Conservation (phyloP, 2,329 filamentous ascomycete species). For the Pseudocercospora macadamiae region DNA sequence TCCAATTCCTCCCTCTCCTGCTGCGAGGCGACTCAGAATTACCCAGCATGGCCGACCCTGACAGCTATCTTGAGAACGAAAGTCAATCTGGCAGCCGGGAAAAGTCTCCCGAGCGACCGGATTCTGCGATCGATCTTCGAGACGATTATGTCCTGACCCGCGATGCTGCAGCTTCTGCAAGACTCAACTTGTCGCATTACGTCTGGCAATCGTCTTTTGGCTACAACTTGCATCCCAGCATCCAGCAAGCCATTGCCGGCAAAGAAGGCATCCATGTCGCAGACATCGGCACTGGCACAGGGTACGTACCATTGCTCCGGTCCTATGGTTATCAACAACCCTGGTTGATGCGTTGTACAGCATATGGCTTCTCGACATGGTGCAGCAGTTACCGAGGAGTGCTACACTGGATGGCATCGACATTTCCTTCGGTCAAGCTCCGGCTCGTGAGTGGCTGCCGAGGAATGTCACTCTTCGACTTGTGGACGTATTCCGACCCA, state of each 20-base stretch:
- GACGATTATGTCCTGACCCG: slow-evolving; percentile 29
- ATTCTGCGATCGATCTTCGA: slow-evolving; percentile 25
- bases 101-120: slow-evolving; percentile 13
- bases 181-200: slow-evolving; percentile 28
- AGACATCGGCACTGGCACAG: slow-evolving; percentile 27
- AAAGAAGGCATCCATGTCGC: slow-evolving; percentile 22
- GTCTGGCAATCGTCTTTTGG: slow-evolving; percentile 29
- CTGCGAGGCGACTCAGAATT: too few species aligned
- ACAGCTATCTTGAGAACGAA: not conserved
- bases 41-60: not conserved
- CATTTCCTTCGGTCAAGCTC: slow-evolving; percentile 28
- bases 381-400: slow-evolving; percentile 21
- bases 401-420: slow-evolving; percentile 32
- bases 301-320: slow-evolving; percentile 11
- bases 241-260: slow-evolving; percentile 21
- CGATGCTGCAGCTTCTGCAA: slow-evolving; percentile 26
- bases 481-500: slow-evolving; percentile 24
- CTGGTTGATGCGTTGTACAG: slow-evolving; percentile 9
- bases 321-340: not conserved
- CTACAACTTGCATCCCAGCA: slow-evolving; percentile 26
- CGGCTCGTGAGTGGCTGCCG: slow-evolving; percentile 22
- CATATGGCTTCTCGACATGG: slow-evolving; percentile 28
- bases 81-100: not conserved
- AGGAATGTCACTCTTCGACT: slow-evolving; percentile 23
- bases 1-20: too few species aligned